Conservation (phyloP, 2,329 filamentous ascomycete genomes). For the Gaeumannomyces tritici region DNA sequence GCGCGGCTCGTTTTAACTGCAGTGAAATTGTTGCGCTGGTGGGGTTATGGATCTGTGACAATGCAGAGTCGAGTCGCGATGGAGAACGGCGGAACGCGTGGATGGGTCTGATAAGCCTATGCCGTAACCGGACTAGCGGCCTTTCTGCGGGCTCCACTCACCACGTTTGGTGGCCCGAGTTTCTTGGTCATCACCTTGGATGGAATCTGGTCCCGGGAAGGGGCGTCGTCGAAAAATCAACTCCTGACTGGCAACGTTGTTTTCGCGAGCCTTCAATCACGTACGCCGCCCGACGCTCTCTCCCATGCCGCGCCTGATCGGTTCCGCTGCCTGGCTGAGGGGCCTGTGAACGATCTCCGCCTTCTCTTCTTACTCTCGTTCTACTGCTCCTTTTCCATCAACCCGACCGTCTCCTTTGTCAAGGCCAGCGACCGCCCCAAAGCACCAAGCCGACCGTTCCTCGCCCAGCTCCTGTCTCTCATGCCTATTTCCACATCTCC, state of each 20-base stretch:
- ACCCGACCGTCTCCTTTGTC: not conserved
- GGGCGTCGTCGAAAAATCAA: not conserved
- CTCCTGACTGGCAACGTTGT: not conserved
- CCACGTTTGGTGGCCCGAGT: not conserved
- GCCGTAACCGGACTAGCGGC: not conserved
- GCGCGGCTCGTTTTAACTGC: not conserved
- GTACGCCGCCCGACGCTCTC: not conserved
- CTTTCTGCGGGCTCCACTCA: not conserved
- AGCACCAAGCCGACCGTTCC: conserved; percentile 11
- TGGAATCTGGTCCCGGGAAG: not conserved
- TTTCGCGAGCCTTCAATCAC: not conserved
- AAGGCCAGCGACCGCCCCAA: conserved; percentile 16
- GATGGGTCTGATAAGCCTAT: not conserved
- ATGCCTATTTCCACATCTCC: conserved; percentile 79
- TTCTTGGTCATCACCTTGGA: not conserved
- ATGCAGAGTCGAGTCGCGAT: not conserved
- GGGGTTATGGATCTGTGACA: not conserved
- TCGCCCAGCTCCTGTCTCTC: conserved; percentile 42
- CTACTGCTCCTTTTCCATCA: conserved; percentile 22
- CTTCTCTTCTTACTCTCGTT: conserved; percentile 12
- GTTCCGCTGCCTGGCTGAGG: not conserved
- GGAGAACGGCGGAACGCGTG: not conserved
- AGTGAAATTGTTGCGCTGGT: not conserved
- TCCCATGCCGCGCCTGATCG: not conserved
- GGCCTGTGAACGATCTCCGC: not conserved